Percentiles rank a stretch among this genome's conserved stretches.
Evolutionary conservation across 78 protist species (phyloP).

Genomic region (Isochrysis galbana): DNA sequence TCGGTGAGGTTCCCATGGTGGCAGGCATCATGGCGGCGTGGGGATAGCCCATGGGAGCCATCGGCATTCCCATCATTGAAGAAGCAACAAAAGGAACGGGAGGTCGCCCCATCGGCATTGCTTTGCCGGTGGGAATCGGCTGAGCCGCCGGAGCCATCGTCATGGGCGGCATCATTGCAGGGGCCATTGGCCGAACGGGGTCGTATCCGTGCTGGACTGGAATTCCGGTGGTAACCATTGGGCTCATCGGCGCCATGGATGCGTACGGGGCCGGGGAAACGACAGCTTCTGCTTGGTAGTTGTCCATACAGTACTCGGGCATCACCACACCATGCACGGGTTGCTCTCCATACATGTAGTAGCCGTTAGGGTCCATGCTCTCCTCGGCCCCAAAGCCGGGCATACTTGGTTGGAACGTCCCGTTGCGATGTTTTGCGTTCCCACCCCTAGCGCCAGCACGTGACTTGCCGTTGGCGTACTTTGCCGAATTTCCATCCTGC

Average conservation of each 20-base stretch:
- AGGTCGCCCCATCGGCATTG: too few species aligned
- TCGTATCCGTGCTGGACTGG: not conserved
- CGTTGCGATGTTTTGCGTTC: too few species aligned
- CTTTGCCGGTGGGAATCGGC: too few species aligned
- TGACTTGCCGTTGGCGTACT: not conserved
- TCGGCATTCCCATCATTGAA: too few species aligned
- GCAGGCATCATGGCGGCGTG: too few species aligned
- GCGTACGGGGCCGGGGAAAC: too few species aligned
- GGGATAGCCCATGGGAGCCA: too few species aligned
- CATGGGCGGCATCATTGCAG: not conserved
- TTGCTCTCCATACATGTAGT: not conserved
- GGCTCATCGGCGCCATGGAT: not conserved
- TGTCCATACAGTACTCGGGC: not conserved
- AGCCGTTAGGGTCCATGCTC: not conserved
- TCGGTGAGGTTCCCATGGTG: too few species aligned
- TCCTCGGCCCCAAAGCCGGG: not conserved
- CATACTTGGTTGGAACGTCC: too few species aligned
- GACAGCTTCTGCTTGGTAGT: not conserved
- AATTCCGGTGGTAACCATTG: not conserved
- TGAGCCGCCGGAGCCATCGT: not conserved
- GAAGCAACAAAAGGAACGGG: too few species aligned
- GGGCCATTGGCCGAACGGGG: too few species aligned
- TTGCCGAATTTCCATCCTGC: not conserved
- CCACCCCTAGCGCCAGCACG: too few species aligned
- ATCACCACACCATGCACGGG: not conserved